Base-by-base conservation (phyloP, 768 basidiomycete species). In the Kwoniella pini region DNA sequence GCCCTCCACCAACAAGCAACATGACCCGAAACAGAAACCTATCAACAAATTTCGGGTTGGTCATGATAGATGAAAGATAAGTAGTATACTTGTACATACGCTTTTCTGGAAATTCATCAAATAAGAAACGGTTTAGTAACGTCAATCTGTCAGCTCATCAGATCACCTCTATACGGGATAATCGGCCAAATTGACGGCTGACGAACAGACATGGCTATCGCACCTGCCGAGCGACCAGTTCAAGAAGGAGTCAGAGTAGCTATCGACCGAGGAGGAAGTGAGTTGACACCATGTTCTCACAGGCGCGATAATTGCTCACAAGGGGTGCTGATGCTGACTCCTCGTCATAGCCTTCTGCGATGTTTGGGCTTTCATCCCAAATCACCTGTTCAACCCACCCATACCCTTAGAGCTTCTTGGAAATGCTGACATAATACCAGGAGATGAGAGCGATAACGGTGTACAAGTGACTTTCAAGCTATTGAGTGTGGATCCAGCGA, bases 401-500 rank as follows among this genome's bases (percentile, higher is more conserved):
- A 53, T 57, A n/a, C 50, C 52, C 12, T 3, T 44, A 6, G 64
- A 69, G 26, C 48, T 68, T 13, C 40, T 71, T 4, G 70, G 67
- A 11, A 64, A 64, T 30, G 67, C 67, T 22, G 64, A 60, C 36
- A 57, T 71, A 38, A 67, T 70, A 39, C 60, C 65, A 7, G 39
- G 48, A 27, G 55, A 31, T 11, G 28, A 55, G 22, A 44, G 27
- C 9, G 24, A 57, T 39, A 55, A 44, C 3, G 62, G 60, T 22
- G 63, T 63, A 11, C 67, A 72, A 57, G 30, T 68, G 39, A 65
- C 66, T 17, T 69, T 75, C 62, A 75, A 75, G 67, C 85, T 97
- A 0, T 80, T 96, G 44, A 93, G 91, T 0, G 88, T 91, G 77
- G 95, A 97, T 79, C 85, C 88, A 0, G 81, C 80, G 15, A 73